Conservation (phyloP, 148 eudicot species). For the Vaccinium vitisidaea region DNA sequence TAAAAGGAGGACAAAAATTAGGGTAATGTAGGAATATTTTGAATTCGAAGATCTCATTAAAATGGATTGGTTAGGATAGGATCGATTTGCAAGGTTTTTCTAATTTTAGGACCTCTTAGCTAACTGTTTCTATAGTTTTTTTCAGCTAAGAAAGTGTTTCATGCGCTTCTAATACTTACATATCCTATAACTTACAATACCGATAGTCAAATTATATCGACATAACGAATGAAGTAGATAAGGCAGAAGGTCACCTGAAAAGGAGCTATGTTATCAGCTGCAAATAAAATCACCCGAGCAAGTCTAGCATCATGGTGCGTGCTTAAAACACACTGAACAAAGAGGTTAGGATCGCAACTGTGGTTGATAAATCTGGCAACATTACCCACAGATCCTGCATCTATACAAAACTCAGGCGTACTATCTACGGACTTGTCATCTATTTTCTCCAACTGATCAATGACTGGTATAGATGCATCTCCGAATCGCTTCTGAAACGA, state of each 20-base stretch:
- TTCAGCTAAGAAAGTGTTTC: neutral
- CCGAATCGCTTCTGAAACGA: conserved; percentile 39
- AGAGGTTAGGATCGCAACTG: conserved; percentile 59
- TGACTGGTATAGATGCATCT: conserved; percentile 39
- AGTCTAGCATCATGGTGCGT: conserved; percentile 47
- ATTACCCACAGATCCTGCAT: conserved; percentile 46
- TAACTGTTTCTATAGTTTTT: neutral
- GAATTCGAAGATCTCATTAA: too few relatives aligned
- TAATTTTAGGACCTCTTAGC: neutral
- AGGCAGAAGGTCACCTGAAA: conserved; percentile 32
- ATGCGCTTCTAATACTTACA: neutral
- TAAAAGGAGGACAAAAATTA: too few relatives aligned
- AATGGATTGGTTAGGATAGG: too few relatives aligned
- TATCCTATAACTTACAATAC: neutral
- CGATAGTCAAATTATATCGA: neutral
- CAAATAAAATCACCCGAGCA: conserved; percentile 54
- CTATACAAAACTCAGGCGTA: conserved; percentile 48
- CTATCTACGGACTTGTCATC: conserved; percentile 38
- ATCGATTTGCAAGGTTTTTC: neutral
- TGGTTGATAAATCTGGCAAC: conserved; percentile 57
- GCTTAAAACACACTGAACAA: conserved; percentile 54
- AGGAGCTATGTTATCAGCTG: conserved; percentile 55
- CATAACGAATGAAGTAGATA: neutral
- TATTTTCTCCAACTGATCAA: conserved; percentile 16
- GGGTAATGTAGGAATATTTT: too few relatives aligned